phyloP scores from a whole-genome alignment of 495 filamentous ascomycete genomes.

The Annulohypoxylon bovei region DNA sequence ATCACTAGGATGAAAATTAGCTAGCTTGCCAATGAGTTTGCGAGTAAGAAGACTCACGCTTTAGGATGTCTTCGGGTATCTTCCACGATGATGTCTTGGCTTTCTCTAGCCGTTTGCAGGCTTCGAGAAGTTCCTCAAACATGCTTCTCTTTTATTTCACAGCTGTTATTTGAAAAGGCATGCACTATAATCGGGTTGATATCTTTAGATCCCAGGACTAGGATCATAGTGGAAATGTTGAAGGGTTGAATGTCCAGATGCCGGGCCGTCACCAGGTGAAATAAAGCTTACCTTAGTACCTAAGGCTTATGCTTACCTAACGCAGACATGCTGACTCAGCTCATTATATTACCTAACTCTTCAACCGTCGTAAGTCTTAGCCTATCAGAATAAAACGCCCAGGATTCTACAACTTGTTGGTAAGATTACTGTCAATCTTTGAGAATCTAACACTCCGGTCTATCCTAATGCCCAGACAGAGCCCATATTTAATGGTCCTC shows the following conservation, averaged over 20 bases:
- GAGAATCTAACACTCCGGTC: too few species aligned
- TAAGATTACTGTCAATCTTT: neutral
- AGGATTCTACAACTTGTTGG: too few species aligned
- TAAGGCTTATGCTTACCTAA: neutral
- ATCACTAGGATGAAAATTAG: conserved; percentile 17
- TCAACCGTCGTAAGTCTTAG: too few species aligned
- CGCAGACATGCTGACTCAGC: neutral
- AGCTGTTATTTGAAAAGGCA: neutral
- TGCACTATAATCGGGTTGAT: neutral
- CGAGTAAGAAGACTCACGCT: conserved; percentile 6
- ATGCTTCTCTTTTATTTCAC: neutral
- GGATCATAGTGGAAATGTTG: neutral
- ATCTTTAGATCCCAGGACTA: neutral
- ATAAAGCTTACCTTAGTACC: neutral
- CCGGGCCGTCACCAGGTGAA: neutral
- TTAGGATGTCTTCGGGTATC: conserved; percentile 7
- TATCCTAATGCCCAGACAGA: neutral
- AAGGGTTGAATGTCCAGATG: neutral
- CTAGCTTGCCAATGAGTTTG: neutral
- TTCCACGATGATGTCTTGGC: neutral
- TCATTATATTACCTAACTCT: too few species aligned
- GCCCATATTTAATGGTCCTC: neutral
- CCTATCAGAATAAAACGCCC: too few species aligned
- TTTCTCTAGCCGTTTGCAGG: conserved; percentile 9
- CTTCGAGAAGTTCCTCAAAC: conserved; percentile 21